Base-by-base conservation (phyloP, 2,329 filamentous ascomycete species). In the Bipolaris zeicola region DNA sequence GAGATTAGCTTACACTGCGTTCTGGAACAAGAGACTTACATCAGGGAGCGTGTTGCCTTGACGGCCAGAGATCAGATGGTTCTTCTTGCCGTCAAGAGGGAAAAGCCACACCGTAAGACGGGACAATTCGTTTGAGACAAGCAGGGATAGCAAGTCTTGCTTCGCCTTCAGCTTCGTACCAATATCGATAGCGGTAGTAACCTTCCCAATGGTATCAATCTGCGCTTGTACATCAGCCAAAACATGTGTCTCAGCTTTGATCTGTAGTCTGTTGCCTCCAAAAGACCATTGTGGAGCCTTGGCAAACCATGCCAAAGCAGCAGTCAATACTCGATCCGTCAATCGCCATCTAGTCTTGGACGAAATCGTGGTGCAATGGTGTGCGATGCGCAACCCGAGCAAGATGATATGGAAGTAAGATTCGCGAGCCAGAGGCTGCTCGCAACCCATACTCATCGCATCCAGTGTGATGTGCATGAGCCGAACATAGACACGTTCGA, bases 211-310 rank as follows among this genome's bases (percentile, higher is more conserved):
- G 2, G 79, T 82, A 60, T 87, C 86, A 59, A 99, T 78, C 13
- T 87, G 85, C 10, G 78, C 74, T 46, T 88, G 80, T 34, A 97
- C 87, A 71, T 97, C 92, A 6, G 84, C 83, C 37, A 98, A 83
- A 16, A 96, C 80, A 63, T 89, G 89, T 33, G 92, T 86, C 77
- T 99, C 95, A 0, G 96, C 94, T 79, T 96, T 98, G 49, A 98
- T 82, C 73, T 99, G 95, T 14, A 99, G 79, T 46, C 91, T 85
- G 72, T 97, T 99, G 67, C 94, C 95, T 54, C 95, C 95, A 76
- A 95, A 98, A 0, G 95, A 96, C 94, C 95, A 99, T 64, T 87
- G 86, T 13, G 93, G 91, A 5, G 91, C 81, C 63, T 88, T 85
- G 37, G 83, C 86, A 76, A 99, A 99, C 96, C 96, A 99, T 59